Evolutionary conservation across 352 stramenopile species (phyloP).

Genomic region (Saprolegnia diclina): DNA sequence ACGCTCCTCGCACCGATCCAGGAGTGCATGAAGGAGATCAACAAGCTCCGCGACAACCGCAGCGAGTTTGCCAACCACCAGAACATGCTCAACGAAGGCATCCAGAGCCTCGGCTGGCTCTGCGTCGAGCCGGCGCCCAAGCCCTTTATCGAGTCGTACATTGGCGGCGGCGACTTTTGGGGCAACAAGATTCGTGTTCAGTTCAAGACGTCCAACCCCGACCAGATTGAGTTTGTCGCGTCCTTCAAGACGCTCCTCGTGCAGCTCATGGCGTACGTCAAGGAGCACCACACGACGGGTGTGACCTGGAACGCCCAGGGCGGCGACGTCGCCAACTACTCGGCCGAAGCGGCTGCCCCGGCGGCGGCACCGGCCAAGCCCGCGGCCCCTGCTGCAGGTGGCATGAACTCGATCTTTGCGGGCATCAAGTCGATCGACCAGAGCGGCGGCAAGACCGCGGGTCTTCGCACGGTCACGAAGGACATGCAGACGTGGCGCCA

Average conservation of each 20-base stretch:
- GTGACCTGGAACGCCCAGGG: constrained; percentile 91
- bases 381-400: constrained; percentile 40
- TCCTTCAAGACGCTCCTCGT: constrained; percentile 88
- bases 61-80: constrained; percentile 81
- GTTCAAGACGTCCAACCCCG: constrained; percentile 88
- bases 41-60: constrained; percentile 70
- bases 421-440: constrained; percentile 85
- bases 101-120: constrained; percentile 78
- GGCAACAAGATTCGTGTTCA: constrained; percentile 97
- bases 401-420: constrained; percentile 79
- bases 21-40: constrained; percentile 72
- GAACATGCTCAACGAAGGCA: constrained; percentile 85
- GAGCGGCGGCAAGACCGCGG: constrained; percentile 88
- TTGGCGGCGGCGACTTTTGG: constrained; percentile 95
- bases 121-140: constrained; percentile 82
- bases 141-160: constrained; percentile 93
- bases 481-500: constrained; percentile 96
- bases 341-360: constrained; percentile 25
- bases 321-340: constrained; percentile 48
- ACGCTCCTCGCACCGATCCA: constrained; percentile 71
- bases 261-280: constrained; percentile 92
- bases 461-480: constrained; percentile 94
- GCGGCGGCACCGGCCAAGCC: constrained; percentile 32
- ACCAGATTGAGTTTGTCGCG: constrained; percentile 92
- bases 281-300: constrained; percentile 92